Percentiles rank a stretch among this genome's conserved stretches.
Conservation (phyloP, 148 eudicot species). For the Euryodendron excelsum region DNA sequence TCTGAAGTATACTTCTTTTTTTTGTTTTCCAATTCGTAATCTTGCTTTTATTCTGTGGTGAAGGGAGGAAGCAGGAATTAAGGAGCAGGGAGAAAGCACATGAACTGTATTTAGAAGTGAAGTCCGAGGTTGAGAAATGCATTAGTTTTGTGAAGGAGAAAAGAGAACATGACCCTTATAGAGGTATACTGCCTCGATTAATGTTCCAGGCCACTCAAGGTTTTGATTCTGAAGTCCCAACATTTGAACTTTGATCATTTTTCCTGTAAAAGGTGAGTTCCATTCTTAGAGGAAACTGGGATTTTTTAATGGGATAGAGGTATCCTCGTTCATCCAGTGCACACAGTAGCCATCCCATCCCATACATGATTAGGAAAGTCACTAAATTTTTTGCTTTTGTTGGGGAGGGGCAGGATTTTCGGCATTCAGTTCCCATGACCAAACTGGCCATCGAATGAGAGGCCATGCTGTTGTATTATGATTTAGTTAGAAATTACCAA, state of each 20-base stretch:
- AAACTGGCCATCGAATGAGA: no score
- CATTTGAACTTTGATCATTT: constrained; percentile 40
- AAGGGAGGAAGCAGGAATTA: constrained; percentile 56
- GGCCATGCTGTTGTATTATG: no score
- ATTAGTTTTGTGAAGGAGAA: constrained; percentile 62
- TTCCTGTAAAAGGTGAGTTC: not conserved
- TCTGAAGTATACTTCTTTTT: no score
- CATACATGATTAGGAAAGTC: no score
- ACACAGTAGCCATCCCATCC: no score
- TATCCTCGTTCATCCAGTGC: no score
- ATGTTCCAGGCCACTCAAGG: constrained; percentile 55
- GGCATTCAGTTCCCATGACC: no score
- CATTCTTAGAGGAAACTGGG: not conserved
- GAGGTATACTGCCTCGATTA: constrained; percentile 49
- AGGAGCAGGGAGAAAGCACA: constrained; percentile 47
- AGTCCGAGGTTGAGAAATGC: constrained; percentile 62
- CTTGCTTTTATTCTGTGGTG: not conserved
- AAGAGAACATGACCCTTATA: constrained; percentile 68
- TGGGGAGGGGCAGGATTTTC: no score
- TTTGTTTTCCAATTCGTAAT: not conserved
- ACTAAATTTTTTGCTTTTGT: no score
- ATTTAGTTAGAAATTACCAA: no score
- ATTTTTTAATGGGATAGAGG: not conserved
- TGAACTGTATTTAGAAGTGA: constrained; percentile 54
- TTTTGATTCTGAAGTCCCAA: constrained; percentile 52